These are phyloP conservation scores for Parathielavia hyrcaniae DNA, from an alignment of 495 filamentous ascomycete species.

Conservation along the genomic window DNA sequence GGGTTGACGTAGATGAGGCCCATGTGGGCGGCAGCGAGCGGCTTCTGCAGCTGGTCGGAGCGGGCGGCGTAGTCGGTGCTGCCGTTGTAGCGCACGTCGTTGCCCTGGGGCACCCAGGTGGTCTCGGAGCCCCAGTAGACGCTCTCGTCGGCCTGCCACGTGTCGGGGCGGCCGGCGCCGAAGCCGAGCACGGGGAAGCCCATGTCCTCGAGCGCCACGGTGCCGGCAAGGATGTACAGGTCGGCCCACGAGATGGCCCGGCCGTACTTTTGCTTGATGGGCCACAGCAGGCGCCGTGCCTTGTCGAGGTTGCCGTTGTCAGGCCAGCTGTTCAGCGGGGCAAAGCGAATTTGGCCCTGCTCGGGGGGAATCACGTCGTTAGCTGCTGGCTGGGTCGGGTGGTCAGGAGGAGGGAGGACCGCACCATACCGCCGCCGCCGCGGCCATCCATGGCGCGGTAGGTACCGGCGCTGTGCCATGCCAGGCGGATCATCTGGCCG, in stretches of 20 bases:
- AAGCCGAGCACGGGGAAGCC: conserved; percentile 68
- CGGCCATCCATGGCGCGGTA: conserved; percentile 68
- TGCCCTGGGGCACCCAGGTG: conserved; percentile 54
- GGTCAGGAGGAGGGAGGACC: no score
- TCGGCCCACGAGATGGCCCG: conserved; percentile 75
- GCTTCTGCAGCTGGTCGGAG: conserved; percentile 52
- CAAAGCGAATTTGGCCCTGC: conserved; percentile 65
- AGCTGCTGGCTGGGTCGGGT: no score
- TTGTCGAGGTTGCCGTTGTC: conserved; percentile 72
- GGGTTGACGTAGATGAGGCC: conserved; percentile 74
- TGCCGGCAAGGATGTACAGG: conserved; percentile 60
- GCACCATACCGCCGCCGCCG: conserved; percentile 52
- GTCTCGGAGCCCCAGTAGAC: conserved; percentile 67
- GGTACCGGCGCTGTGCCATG: conserved; percentile 69
- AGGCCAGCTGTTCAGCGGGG: conserved; percentile 73
- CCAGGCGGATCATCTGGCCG: conserved; percentile 69
- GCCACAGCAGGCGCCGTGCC: conserved; percentile 69
- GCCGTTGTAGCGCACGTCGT: conserved; percentile 55
- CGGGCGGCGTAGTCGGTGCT: conserved; percentile 41
- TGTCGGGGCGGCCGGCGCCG: conserved; percentile 60
- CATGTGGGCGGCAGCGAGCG: conserved; percentile 62
- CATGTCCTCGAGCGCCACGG: conserved; percentile 69
- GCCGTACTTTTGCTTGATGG: conserved; percentile 76
- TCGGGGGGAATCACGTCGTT: no score
- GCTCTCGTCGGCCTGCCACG: conserved; percentile 64